A percentile compares a stretch with the other conserved stretches of the same genome.
These are phyloP conservation scores for Cardamine chenopodiifolia DNA, from an alignment of 345 rosid species.

Conservation along the genomic window DNA sequence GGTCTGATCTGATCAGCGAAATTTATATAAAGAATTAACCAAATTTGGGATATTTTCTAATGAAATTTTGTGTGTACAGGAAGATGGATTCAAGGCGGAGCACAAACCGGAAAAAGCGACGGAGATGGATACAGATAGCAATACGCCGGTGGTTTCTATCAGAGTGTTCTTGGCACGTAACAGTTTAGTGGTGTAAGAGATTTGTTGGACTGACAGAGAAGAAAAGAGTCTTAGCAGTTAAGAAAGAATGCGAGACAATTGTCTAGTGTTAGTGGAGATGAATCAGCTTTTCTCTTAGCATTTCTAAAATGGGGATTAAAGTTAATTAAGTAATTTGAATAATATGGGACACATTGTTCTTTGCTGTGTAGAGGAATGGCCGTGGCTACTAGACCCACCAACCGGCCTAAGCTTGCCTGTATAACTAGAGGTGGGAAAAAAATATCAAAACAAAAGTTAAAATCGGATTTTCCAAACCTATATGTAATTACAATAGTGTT, in stretches of 20 bases:
- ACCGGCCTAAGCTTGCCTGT: neutral
- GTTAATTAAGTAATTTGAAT: neutral
- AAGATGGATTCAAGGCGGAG: conserved; percentile 56
- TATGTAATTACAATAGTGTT: neutral
- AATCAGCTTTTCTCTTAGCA: neutral
- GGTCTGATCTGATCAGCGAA: conserved; percentile 38
- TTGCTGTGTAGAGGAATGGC: neutral
- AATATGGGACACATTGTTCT: neutral
- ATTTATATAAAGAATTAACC: neutral
- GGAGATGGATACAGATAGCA: conserved; percentile 73
- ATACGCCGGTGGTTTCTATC: conserved; percentile 66
- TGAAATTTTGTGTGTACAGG: conserved; percentile 44
- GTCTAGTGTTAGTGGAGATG: conserved; percentile 8
- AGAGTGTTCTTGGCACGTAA: neutral
- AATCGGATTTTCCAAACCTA: neutral
- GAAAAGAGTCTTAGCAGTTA: neutral
- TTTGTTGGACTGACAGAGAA: neutral
- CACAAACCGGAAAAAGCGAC: conserved; percentile 53
- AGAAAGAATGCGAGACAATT: neutral
- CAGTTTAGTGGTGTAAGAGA: neutral
- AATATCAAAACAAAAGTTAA: neutral
- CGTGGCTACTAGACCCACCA: conserved; percentile 7
- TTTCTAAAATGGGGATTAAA: neutral
- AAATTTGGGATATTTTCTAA: neutral
- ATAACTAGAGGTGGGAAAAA: neutral